Evolutionary conservation across 2,329 filamentous ascomycete genomes (phyloP).

Genomic region (Metarhizium album): DNA sequence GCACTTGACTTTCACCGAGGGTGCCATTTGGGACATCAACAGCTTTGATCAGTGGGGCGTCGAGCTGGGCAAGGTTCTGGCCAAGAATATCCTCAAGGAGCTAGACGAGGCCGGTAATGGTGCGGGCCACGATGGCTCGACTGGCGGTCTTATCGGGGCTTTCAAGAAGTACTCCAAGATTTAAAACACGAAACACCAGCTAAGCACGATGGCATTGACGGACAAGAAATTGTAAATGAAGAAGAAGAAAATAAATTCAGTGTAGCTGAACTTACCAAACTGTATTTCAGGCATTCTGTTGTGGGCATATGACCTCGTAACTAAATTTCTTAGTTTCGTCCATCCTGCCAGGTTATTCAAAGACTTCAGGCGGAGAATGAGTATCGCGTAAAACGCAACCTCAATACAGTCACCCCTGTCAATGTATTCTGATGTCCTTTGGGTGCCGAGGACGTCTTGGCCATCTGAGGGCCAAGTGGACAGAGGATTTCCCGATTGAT

Average conservation of each 20-base stretch:
- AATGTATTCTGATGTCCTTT: no score
- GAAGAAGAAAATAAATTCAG: neutral
- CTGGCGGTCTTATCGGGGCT: constrained; percentile 76
- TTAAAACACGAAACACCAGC: constrained; percentile 20
- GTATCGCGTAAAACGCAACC: no score
- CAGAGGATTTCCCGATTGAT: no score
- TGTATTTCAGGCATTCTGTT: neutral
- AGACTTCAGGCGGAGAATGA: no score
- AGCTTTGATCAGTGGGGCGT: constrained; percentile 99
- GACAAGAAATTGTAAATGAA: neutral
- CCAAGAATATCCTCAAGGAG: constrained; percentile 83
- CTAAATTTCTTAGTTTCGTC: neutral
- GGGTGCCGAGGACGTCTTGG: no score
- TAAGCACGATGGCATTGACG: neutral
- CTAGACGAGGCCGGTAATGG: constrained; percentile 67
- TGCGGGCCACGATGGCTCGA: constrained; percentile 72
- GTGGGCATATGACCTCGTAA: neutral
- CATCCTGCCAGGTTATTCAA: no score
- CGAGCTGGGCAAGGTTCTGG: constrained; percentile 90
- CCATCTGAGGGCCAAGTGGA: no score
- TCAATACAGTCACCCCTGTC: no score
- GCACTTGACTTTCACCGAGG: constrained; percentile 95
- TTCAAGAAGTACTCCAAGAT: constrained; percentile 67
- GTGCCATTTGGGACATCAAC: constrained; percentile 99
- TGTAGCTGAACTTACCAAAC: neutral